These are phyloP conservation scores for Carex pumila DNA, from an alignment of 176 grass and related monocot species.

Conservation along the genomic window DNA sequence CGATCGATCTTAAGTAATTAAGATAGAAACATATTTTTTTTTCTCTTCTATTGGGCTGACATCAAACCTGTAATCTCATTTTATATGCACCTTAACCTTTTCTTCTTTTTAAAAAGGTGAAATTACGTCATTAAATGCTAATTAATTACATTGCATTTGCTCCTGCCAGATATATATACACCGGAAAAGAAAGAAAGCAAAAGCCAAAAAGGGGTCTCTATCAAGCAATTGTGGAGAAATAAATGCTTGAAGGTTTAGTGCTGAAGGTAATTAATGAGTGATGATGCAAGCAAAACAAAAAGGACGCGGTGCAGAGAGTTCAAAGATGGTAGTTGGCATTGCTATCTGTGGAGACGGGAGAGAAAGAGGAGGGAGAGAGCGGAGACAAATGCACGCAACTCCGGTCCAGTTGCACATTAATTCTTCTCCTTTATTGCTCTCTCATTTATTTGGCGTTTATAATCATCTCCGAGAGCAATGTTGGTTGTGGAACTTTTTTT, in stretches of 20 bases:
- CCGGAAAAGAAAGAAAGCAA: neutral
- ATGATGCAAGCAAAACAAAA: conserved; percentile 13
- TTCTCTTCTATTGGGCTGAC: neutral
- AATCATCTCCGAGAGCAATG: neutral
- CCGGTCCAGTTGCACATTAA: conserved; percentile 4
- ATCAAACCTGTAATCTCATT: too few relatives aligned
- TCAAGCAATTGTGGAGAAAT: conserved; percentile 10
- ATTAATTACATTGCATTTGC: neutral
- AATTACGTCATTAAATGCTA: neutral
- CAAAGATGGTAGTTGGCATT: conserved; percentile 4
- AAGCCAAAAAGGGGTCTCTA: neutral
- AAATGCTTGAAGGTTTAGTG: neutral
- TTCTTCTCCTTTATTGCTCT: neutral
- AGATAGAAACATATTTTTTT: neutral
- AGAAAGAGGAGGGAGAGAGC: neutral
- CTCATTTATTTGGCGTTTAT: neutral
- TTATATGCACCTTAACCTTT: neutral
- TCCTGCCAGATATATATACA: neutral
- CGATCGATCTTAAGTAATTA: neutral
- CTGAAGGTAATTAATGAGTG: conserved; percentile 13
- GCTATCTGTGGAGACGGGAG: neutral
- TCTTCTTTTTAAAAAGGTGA: neutral
- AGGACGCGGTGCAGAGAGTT: neutral
- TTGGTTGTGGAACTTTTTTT: too few relatives aligned
- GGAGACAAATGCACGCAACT: conserved; percentile 17